phyloP scores from a whole-genome alignment of 2,329 filamentous ascomycete species.

The Achaetomium macrosporum region DNA sequence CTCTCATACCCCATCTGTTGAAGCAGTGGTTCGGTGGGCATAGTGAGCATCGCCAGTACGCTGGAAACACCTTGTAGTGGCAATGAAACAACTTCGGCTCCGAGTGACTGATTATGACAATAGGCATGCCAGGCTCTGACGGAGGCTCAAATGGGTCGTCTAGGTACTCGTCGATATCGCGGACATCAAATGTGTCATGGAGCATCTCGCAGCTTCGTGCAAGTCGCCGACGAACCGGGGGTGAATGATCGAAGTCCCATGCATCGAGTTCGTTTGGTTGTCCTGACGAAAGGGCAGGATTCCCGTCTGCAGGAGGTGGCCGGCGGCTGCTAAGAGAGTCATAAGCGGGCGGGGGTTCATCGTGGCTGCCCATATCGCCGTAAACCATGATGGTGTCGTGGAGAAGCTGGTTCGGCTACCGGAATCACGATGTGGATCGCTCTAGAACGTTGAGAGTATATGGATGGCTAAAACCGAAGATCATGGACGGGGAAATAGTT shows the following conservation, averaged over 20 bases:
- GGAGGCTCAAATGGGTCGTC: neutral
- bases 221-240: no score
- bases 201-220: no score
- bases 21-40: neutral
- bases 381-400: no score
- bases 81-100: neutral
- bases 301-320: neutral
- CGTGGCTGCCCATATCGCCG: no score
- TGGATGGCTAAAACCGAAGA: no score
- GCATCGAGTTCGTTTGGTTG: neutral
- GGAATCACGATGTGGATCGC: no score
- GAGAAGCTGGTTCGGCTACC: neutral
- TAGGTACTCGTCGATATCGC: neutral
- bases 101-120: neutral
- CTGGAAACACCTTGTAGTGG: conserved; percentile 2
- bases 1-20: neutral
- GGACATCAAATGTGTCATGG: neutral
- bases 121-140: neutral
- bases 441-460: no score
- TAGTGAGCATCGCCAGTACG: neutral
- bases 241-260: neutral
- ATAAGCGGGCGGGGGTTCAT: neutral
- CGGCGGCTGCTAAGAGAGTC: neutral
- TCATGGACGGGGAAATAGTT: no score
- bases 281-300: neutral